Base-by-base conservation (phyloP, 768 basidiomycete species). In the Tylopilus felleus region DNA sequence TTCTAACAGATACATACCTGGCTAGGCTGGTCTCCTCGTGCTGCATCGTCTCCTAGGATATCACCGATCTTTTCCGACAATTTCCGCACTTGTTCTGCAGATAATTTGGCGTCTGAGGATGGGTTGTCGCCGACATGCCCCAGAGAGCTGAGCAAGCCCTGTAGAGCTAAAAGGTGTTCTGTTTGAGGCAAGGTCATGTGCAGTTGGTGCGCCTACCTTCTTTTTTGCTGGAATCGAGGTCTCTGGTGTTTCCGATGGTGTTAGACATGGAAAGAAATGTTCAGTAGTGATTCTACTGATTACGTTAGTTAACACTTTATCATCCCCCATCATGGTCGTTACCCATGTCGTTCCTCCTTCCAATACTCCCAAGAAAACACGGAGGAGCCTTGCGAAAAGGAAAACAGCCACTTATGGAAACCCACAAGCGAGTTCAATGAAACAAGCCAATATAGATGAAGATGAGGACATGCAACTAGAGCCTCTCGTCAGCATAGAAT, bases 41-140 rank as follows among this genome's bases (percentile, higher is more conserved):
- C 62, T 38, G 71, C 74, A 14, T 79, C 81, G 21, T 86, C 71
- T 17, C 52, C 63, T 6, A 72, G 36, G 16, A 90, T 65, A 59
- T 88, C 77, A 17, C 72, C 75, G 13, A 90, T 72, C 65, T 79
- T 86, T 51, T 82, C 76, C 3, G 85, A 82, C 22, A 90, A 65
- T 55, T 72, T 79, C 54, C 73, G 70, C 21, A 83, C 67, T 49
- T 80, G 80, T 46, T 83, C 80, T 45, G 75, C 65, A 19, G 77
- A 73, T 36, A 80, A 54, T 28, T 74, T 75, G 27, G 60, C 10
- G 39, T 44, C 46, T 6, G 61, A 28, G 12, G 55, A 52, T 31
- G 52, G 23, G 7, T 17, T 51, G 43, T 51, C 21, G 27, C 21
- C 46, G 40, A 43, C 33, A 33, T 70, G 65, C 2, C 70, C 65